Evolutionary conservation across 257 asterid species (phyloP), one percentile per base, ranked within the genome.

Genomic region (Penstemon davidsonii): DNA sequence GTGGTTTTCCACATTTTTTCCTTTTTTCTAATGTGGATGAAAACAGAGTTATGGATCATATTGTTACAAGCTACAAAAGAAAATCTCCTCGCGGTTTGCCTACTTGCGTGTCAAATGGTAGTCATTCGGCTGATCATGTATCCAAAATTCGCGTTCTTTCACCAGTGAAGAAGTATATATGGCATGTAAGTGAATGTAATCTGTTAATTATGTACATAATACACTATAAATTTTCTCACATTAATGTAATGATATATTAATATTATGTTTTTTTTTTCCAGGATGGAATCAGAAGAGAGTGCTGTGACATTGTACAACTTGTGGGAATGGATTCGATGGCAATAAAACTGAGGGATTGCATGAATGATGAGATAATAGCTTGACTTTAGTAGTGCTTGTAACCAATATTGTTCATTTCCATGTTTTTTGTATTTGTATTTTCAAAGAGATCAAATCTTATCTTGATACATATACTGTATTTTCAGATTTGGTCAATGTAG

Each of bases 251-350:
- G 33, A 25, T 25, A 25, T 25, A 11, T n/a, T 52, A 2, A 52
- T 52, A n/a, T 3, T 52, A 19, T 52, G 57, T 4, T 11, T 52
- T 52, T 52, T 52, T 25, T 6, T 13, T 3, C 2, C 56, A 75
- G 83, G 65, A 11, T 46, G 81, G 74, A 58, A 66, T 64, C 36
- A 65, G 81, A 73, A 72, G 81, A 76, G 84, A 79, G 67, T 76
- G 81, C 15, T 79, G 84, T 15, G 79, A 79, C 42, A 72, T 72
- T 36, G 60, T 54, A 49, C 56, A 71, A 33, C 9, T 42, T 55
- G 62, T 33, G 38, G 81, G 73, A 36, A 69, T 45, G 77, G 80
- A 73, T 62, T 49, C 74, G 40, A 40, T 74, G 55, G 73, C 65
- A 18, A 52, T 80, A 44, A 80, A 66, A 56, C 51, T 80, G 52